Conservation (phyloP, 139 green algal genomes). For the Coccomyxa sp. region DNA sequence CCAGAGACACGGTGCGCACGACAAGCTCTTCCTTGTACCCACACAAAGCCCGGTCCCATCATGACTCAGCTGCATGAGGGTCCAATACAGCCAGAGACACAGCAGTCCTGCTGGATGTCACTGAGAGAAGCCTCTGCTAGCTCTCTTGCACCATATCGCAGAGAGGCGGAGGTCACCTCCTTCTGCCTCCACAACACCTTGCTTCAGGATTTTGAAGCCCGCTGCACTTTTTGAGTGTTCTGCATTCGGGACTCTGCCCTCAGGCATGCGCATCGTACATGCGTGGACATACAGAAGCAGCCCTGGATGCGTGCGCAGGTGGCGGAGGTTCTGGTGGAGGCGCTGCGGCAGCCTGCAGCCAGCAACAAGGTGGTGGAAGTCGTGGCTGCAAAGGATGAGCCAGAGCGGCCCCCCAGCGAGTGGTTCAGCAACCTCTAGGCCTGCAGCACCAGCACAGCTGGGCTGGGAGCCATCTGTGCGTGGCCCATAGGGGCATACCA, state of each 20-base stretch:
- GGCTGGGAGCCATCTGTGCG: neutral
- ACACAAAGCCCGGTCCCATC: neutral
- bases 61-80: neutral
- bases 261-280: neutral
- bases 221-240: neutral
- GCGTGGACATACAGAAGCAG: neutral
- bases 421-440: conserved; percentile 18
- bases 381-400: conserved; percentile 30
- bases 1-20: conserved; percentile 42
- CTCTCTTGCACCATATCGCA: no score
- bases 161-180: no score
- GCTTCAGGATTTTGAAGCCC: neutral
- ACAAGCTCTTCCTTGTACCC: neutral
- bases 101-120: no score
- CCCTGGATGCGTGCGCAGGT: conserved; percentile 34
- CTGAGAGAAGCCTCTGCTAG: no score
- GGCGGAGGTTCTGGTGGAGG: conserved; percentile 57
- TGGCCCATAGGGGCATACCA: no score
- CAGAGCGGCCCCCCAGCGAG: neutral
- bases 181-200: no score
- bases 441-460: neutral
- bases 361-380: conserved; percentile 66
- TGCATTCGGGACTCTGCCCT: neutral
- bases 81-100: neutral
- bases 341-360: conserved; percentile 39